These are phyloP conservation scores for Heterobasidion irregulare DNA, from an alignment of 1,284 basidiomycete species.

Conservation along the genomic window DNA sequence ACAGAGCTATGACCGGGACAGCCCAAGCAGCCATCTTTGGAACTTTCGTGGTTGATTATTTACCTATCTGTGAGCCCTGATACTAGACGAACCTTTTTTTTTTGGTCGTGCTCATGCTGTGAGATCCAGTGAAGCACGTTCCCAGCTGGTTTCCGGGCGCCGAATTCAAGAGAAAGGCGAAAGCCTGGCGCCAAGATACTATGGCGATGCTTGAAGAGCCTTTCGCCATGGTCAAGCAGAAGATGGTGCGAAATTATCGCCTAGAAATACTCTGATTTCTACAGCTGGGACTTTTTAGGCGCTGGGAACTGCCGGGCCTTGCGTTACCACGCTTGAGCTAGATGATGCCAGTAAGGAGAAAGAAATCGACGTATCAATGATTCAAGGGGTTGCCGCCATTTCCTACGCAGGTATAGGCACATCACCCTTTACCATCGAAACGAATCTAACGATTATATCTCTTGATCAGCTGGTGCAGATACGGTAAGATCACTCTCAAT, in stretches of 20 bases:
- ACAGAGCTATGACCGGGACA: not conserved
- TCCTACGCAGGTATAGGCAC: not conserved
- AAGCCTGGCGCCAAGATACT: not conserved
- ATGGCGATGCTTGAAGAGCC: not conserved
- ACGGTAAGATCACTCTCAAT: not conserved
- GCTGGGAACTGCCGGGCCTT: not conserved
- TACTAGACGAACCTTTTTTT: not conserved
- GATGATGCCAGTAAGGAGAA: not conserved
- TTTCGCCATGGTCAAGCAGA: not conserved
- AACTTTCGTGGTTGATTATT: not conserved
- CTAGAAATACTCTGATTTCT: not conserved
- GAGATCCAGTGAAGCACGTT: not conserved
- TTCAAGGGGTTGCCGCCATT: not conserved
- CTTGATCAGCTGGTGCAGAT: conserved; percentile 1
- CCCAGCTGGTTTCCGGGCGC: not conserved
- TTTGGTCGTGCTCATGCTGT: not conserved
- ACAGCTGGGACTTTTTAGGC: not conserved
- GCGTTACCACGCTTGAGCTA: not conserved
- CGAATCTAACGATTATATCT: not conserved
- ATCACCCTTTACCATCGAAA: not conserved
- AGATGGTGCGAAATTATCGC: not conserved
- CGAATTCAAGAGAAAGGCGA: not conserved
- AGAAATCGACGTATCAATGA: not conserved
- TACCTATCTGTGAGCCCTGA: not conserved
- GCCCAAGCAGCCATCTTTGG: not conserved